Evolutionary conservation across 768 basidiomycete genomes (phyloP), one percentile per base, ranked within the genome.

Genomic region (Hebeloma cylindrosporum): DNA sequence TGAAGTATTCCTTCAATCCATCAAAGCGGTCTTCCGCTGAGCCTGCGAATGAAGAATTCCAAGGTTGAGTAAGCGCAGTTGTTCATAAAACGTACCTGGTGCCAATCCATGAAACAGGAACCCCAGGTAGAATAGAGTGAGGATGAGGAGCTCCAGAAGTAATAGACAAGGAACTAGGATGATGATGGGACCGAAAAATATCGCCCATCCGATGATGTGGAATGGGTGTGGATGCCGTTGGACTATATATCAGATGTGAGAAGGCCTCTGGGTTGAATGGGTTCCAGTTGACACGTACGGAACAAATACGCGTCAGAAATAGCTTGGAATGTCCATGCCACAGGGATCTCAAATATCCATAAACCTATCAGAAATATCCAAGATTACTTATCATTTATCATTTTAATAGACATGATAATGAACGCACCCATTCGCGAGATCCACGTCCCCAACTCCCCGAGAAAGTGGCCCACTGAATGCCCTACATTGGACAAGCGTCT

Each of bases 111-210:
- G 72, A 30, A 60, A 49, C n/a, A 65, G 4, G 50, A 66, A 68
- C 28, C 60, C 62, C 13, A 64, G 29, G 35, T 69, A 58, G 43
- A 69, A 65, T 5, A 70, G 37, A 31, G 66, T 32, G 11, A 68
- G 48, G 25, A 72, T 57, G 31, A 61, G 45, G 18, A 68, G 46
- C 43, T 71, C 70, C 32, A 70, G 61, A 2, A 65, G 31, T 7
- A 70, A 50, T 1, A 71, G 62, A 14, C 64, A 53, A 1, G 70
- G 70, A 2, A 68, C 31, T 16, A 71, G 61, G 31, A 65, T 20
- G n/a, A 61, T 62, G 38, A 71, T 69, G 17, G 72, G 72, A 9
- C 72, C 72, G 25, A 72, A 70, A 52, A 74, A 74, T 38, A 71
- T 63, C 4, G 67, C 57, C 56, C 67, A 65, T 28, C 62, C 62